Percentiles rank a stretch among this genome's conserved stretches.
Conservation (phyloP, 78 protist genomes). For the Dictyostelium intermedium region DNA sequence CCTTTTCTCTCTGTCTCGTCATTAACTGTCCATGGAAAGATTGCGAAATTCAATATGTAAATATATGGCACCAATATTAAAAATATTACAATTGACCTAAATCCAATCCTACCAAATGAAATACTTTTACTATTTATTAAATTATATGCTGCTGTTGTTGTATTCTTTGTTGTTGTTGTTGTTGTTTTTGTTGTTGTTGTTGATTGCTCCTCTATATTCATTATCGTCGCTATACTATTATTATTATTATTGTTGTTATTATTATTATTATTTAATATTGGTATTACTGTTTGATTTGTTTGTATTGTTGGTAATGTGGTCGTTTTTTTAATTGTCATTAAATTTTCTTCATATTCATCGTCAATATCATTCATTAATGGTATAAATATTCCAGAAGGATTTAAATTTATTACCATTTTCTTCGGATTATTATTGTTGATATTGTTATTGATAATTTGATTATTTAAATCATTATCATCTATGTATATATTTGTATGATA, state of each 20-base stretch:
- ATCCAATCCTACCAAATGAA: slow-evolving; percentile 32
- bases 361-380: not conserved
- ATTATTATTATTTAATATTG: not conserved
- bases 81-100: slow-evolving; percentile 34
- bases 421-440: not conserved
- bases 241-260: not conserved
- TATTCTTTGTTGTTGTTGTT: not conserved
- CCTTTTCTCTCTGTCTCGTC: not conserved
- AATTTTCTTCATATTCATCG: not conserved
- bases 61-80: slow-evolving; percentile 44
- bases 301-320: not conserved
- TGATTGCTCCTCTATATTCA: not conserved
- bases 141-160: not conserved
- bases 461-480: not conserved
- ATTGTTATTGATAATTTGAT: not conserved
- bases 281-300: not conserved
- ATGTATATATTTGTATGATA: not conserved
- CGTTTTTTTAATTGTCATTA: not conserved
- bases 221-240: not conserved
- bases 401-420: not conserved
- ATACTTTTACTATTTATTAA: not conserved
- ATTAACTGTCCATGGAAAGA: slow-evolving; percentile 33
- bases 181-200: not conserved
- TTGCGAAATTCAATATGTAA: slow-evolving; percentile 53
- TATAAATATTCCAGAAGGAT: not conserved